A percentile compares a stretch with the other conserved stretches of the same genome.
These are phyloP conservation scores for Penicillium turbatum DNA, from an alignment of 495 filamentous ascomycete genomes.

Conservation along the genomic window DNA sequence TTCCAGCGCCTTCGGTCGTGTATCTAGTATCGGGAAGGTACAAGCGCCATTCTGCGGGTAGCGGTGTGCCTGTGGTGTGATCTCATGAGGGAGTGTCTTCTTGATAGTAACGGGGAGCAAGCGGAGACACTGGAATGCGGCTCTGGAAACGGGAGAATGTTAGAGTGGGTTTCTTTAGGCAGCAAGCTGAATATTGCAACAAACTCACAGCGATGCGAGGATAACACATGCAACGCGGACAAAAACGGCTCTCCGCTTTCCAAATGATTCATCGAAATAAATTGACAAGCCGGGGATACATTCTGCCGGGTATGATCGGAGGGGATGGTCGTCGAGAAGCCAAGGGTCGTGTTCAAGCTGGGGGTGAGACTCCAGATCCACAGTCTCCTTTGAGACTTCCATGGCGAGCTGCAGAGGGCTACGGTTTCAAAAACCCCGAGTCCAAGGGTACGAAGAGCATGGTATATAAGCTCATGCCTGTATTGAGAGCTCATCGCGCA, in stretches of 20 bases:
- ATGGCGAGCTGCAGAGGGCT: not conserved
- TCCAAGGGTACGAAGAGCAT: not conserved
- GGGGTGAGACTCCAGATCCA: conserved; percentile 9
- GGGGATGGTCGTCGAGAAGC: conserved; percentile 39
- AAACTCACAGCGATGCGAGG: conserved; percentile 33
- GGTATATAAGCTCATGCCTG: conserved; percentile 3
- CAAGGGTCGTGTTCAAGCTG: conserved; percentile 33
- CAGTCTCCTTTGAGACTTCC: conserved; percentile 1
- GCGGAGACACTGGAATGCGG: conserved; percentile 17
- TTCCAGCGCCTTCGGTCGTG: conserved; percentile 15
- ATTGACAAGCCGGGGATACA: conserved; percentile 29
- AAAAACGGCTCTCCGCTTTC: conserved; percentile 23
- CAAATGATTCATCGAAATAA: conserved; percentile 14
- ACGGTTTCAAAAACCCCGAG: not conserved
- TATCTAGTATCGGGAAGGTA: conserved; percentile 21
- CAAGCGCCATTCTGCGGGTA: conserved; percentile 12
- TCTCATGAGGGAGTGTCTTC: not conserved
- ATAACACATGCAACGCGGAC: conserved; percentile 27
- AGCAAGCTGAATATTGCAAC: not conserved
- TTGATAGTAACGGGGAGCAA: conserved; percentile 5
- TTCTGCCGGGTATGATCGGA: conserved; percentile 36
- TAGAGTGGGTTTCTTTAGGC: not conserved
- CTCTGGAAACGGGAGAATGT: conserved; percentile 2
- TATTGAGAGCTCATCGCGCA: conserved; percentile 15
- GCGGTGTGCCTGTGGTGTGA: not conserved